These are phyloP conservation scores for Sabuloglossum arenarium DNA, from an alignment of 495 filamentous ascomycete genomes.

Conservation along the genomic window DNA sequence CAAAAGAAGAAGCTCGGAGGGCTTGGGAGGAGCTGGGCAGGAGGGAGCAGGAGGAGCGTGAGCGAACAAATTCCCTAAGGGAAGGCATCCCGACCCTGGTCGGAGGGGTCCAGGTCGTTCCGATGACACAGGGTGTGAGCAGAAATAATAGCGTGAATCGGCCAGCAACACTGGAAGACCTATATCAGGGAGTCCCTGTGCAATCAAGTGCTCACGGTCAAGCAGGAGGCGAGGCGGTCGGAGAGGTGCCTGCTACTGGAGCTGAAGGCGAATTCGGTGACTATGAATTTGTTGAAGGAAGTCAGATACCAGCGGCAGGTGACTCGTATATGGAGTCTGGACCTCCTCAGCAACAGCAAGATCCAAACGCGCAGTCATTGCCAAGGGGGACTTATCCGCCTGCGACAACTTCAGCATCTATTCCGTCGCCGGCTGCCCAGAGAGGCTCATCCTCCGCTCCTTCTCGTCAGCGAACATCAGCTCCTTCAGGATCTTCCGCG, in stretches of 20 bases:
- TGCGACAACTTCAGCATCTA: constrained; percentile 5
- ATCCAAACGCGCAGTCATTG: neutral
- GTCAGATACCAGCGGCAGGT: neutral
- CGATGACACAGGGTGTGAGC: constrained; percentile 60
- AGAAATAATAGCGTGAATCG: constrained; percentile 33
- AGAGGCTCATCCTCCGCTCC: constrained; percentile 5
- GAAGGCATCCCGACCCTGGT: constrained; percentile 78
- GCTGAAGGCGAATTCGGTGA: neutral
- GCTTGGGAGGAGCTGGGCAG: constrained; percentile 95
- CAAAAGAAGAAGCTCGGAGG: constrained; percentile 84
- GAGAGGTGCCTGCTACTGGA: neutral
- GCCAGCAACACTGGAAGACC: constrained; percentile 17
- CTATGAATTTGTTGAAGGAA: neutral
- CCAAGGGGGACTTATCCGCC: neutral
- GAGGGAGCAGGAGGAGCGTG: constrained; percentile 87
- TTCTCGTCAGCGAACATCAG: constrained; percentile 13
- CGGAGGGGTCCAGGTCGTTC: constrained; percentile 89
- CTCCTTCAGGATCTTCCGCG: constrained; percentile 14
- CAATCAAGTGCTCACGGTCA: constrained; percentile 23
- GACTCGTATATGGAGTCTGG: neutral
- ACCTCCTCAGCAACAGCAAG: neutral
- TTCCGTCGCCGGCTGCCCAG: constrained; percentile 1
- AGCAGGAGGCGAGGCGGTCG: constrained; percentile 1
- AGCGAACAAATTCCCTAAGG: constrained; percentile 63
- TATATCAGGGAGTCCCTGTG: constrained; percentile 25